phyloP scores from a whole-genome alignment of 1,139 yeast genomes.

The Pichia sp. region DNA sequence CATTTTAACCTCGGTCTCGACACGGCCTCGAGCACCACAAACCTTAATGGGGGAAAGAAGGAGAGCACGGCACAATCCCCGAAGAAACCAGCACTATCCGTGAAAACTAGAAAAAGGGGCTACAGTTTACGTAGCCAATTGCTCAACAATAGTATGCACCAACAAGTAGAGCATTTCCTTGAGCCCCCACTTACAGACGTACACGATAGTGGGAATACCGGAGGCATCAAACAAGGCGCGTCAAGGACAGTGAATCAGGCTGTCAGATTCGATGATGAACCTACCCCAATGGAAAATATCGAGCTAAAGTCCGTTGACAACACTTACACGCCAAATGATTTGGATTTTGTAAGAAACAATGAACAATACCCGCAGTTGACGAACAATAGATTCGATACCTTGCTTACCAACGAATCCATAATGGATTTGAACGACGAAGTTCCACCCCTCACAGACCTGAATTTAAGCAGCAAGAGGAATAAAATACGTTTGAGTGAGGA shows the following conservation, averaged over 20 bases:
- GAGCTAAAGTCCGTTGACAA: slow-evolving; percentile 32
- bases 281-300: slow-evolving; percentile 24
- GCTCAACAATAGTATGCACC: slow-evolving; percentile 43
- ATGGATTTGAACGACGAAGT: slow-evolving; percentile 27
- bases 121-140: slow-evolving; percentile 71
- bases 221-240: neutral
- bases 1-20: slow-evolving; percentile 2
- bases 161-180: slow-evolving; percentile 22
- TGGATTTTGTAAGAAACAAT: slow-evolving; percentile 22
- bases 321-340: slow-evolving; percentile 26
- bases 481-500: slow-evolving; percentile 8
- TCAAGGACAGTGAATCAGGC: neutral
- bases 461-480: neutral
- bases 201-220: neutral
- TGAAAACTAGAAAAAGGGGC: slow-evolving; percentile 56
- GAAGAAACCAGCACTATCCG: slow-evolving; percentile 21
- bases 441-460: neutral
- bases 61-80: neutral
- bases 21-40: neutral
- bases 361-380: slow-evolving; percentile 19
- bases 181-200: slow-evolving; percentile 5
- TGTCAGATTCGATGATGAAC: slow-evolving; percentile 4
- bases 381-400: slow-evolving; percentile 8
- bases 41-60: neutral
- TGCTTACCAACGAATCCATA: slow-evolving; percentile 21